Base-by-base conservation (phyloP, 2,329 filamentous ascomycete species). In the Monosporascus sp. region DNA sequence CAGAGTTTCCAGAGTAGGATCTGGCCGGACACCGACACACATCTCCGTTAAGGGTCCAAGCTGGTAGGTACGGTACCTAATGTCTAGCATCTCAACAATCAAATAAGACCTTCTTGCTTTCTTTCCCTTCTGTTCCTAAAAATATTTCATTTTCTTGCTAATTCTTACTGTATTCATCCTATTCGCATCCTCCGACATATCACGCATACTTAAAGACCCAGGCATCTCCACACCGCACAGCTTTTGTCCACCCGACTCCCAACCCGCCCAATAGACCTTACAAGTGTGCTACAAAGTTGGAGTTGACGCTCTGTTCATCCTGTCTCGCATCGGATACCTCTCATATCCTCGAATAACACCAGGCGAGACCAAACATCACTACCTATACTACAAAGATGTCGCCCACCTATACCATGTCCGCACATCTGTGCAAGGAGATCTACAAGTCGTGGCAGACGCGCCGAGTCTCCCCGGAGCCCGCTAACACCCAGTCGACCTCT, bases 321-420 rank as follows among this genome's bases (percentile, higher is more conserved):
- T 11, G 4, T 14, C 31, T 14, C 31, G 9, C 31, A 5, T 34
- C 31, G 4, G 31, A 34, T 34, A 42, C 9, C 14, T 42, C 39
- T 39, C 39, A 42, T 20, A 20, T 20, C 18, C 22, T 20, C 41
- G 20, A 20, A 15, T 44, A 24, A 44, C n/a, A 3, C 14, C n/a
- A 24, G 22, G 7, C n/a, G 14, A 44, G 14, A 44, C 20, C 41
- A 44, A 46, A 46, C 5, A 18, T 31, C 22, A 18, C n/a, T 6
- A 18, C 14, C 14, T 8, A 18, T n/a, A 15, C 17, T 44, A 27
- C 50, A 57, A 71, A 58, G 41, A 83, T 83, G 80, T 75, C 79
- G 51, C 79, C 79, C 49, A 82, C 80, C 38, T 80, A 83, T 70
- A 82, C 80, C 58, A 82, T 83, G 75, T 81, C 80, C 17, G 79